Evolutionary conservation across 2,329 filamentous ascomycete species (phyloP).

Genomic region (Cordyceps javanica): DNA sequence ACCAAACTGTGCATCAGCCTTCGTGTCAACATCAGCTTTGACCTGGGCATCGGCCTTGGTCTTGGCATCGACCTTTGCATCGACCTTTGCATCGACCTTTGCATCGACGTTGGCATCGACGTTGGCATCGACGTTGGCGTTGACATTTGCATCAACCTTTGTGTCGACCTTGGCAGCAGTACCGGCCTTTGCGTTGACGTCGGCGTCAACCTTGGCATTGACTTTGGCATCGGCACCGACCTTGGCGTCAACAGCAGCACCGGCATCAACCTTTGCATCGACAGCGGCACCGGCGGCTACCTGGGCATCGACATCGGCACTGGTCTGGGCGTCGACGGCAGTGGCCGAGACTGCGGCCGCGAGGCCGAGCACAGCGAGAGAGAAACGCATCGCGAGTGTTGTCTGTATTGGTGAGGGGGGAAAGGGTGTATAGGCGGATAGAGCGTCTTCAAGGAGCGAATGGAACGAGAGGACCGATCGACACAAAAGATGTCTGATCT

Average conservation of each 20-base stretch:
- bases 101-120: constrained; percentile 19
- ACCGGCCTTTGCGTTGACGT: constrained; percentile 3
- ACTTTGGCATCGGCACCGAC: constrained; percentile 18
- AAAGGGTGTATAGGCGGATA: neutral
- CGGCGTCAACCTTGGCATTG: constrained; percentile 5
- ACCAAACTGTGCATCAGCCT: neutral
- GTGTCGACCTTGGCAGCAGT: too few species aligned
- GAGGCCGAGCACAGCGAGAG: constrained; percentile 6
- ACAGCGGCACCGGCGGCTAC: neutral
- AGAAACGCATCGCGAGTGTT: constrained; percentile 1
- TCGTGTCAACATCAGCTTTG: constrained; percentile 17
- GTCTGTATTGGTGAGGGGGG: neutral
- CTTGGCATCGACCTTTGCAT: constrained; percentile 12
- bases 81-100: neutral
- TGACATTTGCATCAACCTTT: constrained; percentile 14
- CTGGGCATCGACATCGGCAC: neutral
- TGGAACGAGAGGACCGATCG: constrained; percentile 2
- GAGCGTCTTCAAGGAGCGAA: neutral
- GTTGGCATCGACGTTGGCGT: constrained; percentile 9
- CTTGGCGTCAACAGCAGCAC: neutral
- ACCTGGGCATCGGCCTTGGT: too few species aligned
- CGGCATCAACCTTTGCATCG: neutral
- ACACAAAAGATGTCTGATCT: constrained; percentile 4
- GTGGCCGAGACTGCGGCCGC: constrained; percentile 8
- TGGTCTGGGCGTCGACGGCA: neutral